These are phyloP conservation scores for Pichia sporocuriosa DNA, from an alignment of 805 yeast species.

Conservation along the genomic window DNA sequence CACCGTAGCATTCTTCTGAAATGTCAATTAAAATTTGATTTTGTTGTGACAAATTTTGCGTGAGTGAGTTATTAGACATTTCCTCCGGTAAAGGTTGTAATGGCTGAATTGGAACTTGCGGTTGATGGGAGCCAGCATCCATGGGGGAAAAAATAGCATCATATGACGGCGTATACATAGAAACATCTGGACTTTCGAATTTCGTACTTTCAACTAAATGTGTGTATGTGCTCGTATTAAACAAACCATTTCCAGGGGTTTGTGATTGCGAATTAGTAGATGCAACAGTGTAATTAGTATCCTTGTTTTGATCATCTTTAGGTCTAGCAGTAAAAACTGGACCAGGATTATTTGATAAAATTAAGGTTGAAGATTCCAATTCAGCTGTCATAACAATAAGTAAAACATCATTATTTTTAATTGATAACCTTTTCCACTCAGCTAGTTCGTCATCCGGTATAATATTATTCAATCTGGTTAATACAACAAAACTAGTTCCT, in stretches of 20 bases:
- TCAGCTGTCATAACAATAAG: constrained; percentile 67
- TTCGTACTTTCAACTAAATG: constrained; percentile 12
- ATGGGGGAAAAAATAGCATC: constrained; percentile 24
- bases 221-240: constrained; percentile 4
- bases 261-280: constrained; percentile 24
- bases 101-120: constrained; percentile 9
- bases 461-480: constrained; percentile 65
- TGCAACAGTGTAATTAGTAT: constrained; percentile 21
- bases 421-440: constrained; percentile 70
- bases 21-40: constrained; percentile 38
- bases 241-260: constrained; percentile 10
- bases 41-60: neutral
- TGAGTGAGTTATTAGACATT: too few species aligned
- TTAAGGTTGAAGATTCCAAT: constrained; percentile 42
- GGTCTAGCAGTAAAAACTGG: constrained; percentile 1
- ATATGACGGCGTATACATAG: constrained; percentile 24
- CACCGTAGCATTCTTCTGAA: constrained; percentile 46
- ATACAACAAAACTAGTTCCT: constrained; percentile 55
- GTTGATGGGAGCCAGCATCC: constrained; percentile 13
- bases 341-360: constrained; percentile 23
- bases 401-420: constrained; percentile 47
- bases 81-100: constrained; percentile 8
- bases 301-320: constrained; percentile 17
- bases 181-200: constrained; percentile 26
- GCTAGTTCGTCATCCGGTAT: constrained; percentile 77